Base-by-base conservation (phyloP, 2,329 filamentous ascomycete species). In the Diaporthe sp. region DNA sequence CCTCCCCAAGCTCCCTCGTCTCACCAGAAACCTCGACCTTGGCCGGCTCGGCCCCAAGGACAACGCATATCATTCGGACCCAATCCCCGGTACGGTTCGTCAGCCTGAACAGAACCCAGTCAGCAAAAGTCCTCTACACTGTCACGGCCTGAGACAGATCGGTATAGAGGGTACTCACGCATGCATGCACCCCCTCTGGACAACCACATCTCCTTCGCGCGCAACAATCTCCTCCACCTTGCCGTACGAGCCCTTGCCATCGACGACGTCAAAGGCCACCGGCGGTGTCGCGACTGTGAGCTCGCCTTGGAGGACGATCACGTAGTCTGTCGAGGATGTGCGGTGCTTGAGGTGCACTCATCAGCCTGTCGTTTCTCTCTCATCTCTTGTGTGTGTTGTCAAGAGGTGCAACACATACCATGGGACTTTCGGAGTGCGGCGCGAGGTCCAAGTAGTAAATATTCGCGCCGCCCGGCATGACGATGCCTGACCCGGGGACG, bases 251-350 rank as follows among this genome's bases (percentile, higher is more conserved):
- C 76, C 74, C 74, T 78, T 78, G 47, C 80, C 79, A n/a, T 79
- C 78, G 19, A 76, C 71, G 3, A 79, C 56, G 32, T 76, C 56
- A 65, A 80, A 82, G 6, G 78, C 56, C 22, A 30, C 58, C 8
- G 76, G 72, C 15, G 81, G 81, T 4, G 80, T 79, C 27, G 81
- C 58, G 35, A 82, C 77, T 59, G 77, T 81, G 30, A 82, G 61
- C 30, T 77, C 78, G 58, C 79, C 81, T 7, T 76, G 74, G 27
- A 82, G 63, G 17, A 82, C 77, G 47, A 82, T 69, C 19, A 81
- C 73, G 75, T 82, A 81, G 74, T 82, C 81, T 32, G 78, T 79
- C 13, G 80, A 82, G 7, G 79, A 78, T 9, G 81, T 82, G 39
- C 81, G 81, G 66, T 81, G 81, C 80, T 82, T 25, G 12, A 22